Evolutionary conservation across 2,329 filamentous ascomycete species (phyloP), one percentile per base, ranked within the genome.

Genomic region (Phaeosphaeriaceae sp.): DNA sequence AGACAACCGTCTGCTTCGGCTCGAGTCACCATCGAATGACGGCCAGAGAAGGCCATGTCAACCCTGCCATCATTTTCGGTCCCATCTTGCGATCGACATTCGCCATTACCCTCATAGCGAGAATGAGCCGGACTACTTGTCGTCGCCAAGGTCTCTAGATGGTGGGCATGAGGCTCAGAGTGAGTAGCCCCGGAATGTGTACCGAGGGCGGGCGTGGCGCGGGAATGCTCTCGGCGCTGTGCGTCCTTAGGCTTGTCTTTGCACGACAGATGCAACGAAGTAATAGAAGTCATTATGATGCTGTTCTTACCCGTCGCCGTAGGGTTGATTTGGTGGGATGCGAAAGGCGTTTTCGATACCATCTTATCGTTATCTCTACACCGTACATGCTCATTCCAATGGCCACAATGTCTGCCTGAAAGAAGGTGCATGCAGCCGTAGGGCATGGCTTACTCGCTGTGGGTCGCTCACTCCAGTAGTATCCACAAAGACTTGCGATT

Each of bases 401-500:
- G 7, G 20, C 44, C 13, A 47, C 33, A 51, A 41, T n/a, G 31
- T 40, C 57, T 42, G 50, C 47, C 42, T 53, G 36, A 20, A 41
- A 48, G 20, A 31, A 54, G 50, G 47, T 49, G 48, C 57, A 51
- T 62, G 60, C 66, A 62, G 63, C 61, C 54, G 60, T 59, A 63
- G 57, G 53, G 51, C 47, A 49, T 54, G 54, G 54, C 60, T 57
- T 58, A 65, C 54, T 53, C n/a, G 53, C 33, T 56, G 67, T 68
- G 61, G 66, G 62, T 54, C 62, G 31, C 49, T 48, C 51, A 49
- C 51, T 58, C 25, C 57, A 31, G n/a, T 49, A 36, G 69, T 71
- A 70, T 56, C 69, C 69, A 72, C 66, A 72, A 56, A 54, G 54
- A 58, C 61, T 58, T 57, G 46, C 48, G 45, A 33, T 51, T 49